phyloP scores from a whole-genome alignment of 2,329 filamentous ascomycete species.

The Didymosphaeria variabile region DNA sequence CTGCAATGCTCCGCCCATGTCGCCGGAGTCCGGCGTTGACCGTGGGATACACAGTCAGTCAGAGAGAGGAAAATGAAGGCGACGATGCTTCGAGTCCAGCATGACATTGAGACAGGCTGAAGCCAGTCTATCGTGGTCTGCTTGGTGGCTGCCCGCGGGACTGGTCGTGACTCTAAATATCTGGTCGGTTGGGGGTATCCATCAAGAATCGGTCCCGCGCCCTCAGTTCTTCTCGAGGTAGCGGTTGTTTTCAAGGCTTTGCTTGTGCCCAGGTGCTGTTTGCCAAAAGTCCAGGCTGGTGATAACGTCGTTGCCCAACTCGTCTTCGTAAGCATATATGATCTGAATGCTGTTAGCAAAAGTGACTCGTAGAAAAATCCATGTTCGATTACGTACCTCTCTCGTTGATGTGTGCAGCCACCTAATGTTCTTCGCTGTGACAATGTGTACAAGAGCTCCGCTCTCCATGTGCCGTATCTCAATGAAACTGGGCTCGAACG shows the following conservation, averaged over 20 bases:
- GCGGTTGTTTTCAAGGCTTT: slow-evolving; percentile 37
- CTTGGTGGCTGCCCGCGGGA: neutral
- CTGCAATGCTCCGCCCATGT: no score
- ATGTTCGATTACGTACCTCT: slow-evolving; percentile 70
- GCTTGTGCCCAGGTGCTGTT: slow-evolving; percentile 38
- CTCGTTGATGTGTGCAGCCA: slow-evolving; percentile 97
- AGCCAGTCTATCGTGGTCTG: neutral
- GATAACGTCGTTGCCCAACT: slow-evolving; percentile 90
- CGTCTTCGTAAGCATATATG: slow-evolving; percentile 96
- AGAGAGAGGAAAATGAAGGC: neutral
- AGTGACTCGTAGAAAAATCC: no score
- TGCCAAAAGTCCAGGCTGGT: slow-evolving; percentile 96
- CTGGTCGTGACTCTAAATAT: neutral
- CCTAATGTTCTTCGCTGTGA: slow-evolving; percentile 94
- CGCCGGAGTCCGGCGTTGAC: neutral
- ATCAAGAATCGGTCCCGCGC: neutral
- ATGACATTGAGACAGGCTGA: neutral
- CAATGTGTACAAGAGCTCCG: slow-evolving; percentile 88
- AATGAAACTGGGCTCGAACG: slow-evolving; percentile 97
- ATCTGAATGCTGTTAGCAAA: slow-evolving; percentile 68
- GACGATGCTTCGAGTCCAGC: neutral
- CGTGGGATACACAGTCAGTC: neutral
- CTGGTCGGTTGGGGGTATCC: neutral
- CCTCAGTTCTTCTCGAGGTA: slow-evolving; percentile 38
- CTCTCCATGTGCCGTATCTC: slow-evolving; percentile 96